phyloP scores from a whole-genome alignment of 108 stramenopile species.

The Nannochloropsis oceanica region DNA sequence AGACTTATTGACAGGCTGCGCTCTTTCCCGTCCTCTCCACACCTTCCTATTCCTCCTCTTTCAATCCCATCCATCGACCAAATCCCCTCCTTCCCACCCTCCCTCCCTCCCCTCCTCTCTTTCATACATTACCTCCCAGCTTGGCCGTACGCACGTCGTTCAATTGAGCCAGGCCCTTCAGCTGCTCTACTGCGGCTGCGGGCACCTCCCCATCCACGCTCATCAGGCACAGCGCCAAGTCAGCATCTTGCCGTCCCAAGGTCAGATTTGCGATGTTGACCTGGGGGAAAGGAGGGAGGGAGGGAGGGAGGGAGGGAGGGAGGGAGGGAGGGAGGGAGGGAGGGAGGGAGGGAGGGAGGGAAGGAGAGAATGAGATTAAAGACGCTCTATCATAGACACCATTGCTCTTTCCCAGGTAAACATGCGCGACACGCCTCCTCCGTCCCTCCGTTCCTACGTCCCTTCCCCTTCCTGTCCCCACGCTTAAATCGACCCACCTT shows the following conservation, averaged over 20 bases:
- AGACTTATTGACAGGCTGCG: background rate
- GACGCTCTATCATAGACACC: background rate
- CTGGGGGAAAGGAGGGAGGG: too few species aligned
- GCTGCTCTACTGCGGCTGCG: constrained; percentile 17
- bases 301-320: background rate
- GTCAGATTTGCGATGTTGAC: background rate
- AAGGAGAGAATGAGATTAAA: background rate
- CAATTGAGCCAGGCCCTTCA: background rate
- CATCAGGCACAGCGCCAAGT: constrained; percentile 37
- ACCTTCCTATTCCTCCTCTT: background rate
- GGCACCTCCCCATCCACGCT: constrained; percentile 18
- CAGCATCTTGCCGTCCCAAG: background rate
- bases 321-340: background rate
- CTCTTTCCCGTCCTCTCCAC: background rate
- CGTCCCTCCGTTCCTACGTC: background rate
- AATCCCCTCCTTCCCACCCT: too few species aligned
- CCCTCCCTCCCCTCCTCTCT: too few species aligned
- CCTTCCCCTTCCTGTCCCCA: constrained; percentile 15
- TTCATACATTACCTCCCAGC: too few species aligned
- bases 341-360: background rate
- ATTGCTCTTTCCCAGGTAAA: background rate
- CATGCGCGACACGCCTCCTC: background rate
- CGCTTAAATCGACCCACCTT: constrained; percentile 33
- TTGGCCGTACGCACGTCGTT: too few species aligned
- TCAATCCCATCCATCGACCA: too few species aligned